Percentiles rank a stretch among this genome's conserved stretches.
Conservation (phyloP, 495 filamentous ascomycete genomes). For the Aspergillus conjunctus region DNA sequence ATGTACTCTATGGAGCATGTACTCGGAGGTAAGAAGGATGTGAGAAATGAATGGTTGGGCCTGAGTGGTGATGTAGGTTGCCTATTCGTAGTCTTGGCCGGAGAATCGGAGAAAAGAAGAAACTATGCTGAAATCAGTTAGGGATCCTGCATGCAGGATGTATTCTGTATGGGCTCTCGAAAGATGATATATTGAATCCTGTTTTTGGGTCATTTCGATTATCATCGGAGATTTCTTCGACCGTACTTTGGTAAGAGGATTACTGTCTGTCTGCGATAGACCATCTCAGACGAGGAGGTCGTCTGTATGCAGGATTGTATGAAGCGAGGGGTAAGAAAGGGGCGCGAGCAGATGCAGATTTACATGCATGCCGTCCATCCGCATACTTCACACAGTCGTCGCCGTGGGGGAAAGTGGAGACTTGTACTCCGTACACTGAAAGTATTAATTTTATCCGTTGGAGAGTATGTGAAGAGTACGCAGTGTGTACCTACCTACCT, state of each 20-base stretch:
- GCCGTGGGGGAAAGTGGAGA: conserved; percentile 3
- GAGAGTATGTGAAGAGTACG: not conserved
- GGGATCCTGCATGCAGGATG: not conserved
- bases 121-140: not conserved
- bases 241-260: not conserved
- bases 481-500: not conserved
- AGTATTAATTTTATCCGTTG: no score
- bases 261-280: not conserved
- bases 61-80: no score
- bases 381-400: not conserved
- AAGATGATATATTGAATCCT: not conserved
- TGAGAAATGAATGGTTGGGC: no score
- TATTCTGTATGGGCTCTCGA: not conserved
- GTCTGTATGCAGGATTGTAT: not conserved
- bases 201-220: not conserved
- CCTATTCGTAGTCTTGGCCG: no score
- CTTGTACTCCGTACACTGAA: not conserved
- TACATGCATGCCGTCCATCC: conserved; percentile 7
- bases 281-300: not conserved
- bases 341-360: not conserved
- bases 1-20: no score
- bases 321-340: not conserved
- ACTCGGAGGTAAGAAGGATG: no score
- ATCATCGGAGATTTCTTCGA: conserved; percentile 2
- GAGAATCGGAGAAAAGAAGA: not conserved